These are phyloP conservation scores for Mortierella polycephala DNA, from an alignment of 371 early-diverging fungal species.

Conservation along the genomic window DNA sequence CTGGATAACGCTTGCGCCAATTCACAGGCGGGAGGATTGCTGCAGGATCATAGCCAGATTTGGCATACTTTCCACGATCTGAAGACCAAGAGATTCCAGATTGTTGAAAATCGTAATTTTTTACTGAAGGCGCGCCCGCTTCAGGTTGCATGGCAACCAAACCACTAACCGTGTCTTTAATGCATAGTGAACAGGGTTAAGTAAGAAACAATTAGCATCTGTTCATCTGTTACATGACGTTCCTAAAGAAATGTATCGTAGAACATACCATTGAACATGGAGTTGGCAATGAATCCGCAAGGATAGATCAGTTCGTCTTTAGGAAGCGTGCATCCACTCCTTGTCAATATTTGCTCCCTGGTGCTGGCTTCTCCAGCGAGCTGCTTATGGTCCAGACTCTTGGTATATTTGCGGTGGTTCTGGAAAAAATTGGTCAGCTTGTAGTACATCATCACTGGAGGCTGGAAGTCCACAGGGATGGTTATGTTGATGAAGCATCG, in stretches of 20 bases:
- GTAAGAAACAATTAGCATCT: not conserved
- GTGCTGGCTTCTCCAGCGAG: constrained; percentile 70
- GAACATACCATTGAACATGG: constrained; percentile 71
- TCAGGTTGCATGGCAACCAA: constrained; percentile 1
- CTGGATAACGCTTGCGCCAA: constrained; percentile 72
- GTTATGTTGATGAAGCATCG: constrained; percentile 80
- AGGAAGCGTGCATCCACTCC: constrained; percentile 23
- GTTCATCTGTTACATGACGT: no score
- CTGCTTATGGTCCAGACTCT: constrained; percentile 88
- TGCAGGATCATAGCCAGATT: constrained; percentile 62
- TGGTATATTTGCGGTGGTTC: constrained; percentile 96
- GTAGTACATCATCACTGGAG: constrained; percentile 93
- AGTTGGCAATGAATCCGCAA: constrained; percentile 94
- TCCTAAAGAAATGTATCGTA: not conserved
- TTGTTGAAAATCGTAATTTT: constrained; percentile 61
- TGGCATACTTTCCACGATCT: constrained; percentile 77
- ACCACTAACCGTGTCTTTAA: constrained; percentile 42
- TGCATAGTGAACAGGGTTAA: no score
- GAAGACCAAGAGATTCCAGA: constrained; percentile 91
- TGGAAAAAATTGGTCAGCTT: constrained; percentile 98
- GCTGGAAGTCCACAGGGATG: constrained; percentile 71
- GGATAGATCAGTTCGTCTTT: constrained; percentile 28
- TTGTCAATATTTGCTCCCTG: constrained; percentile 3
- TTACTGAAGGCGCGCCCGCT: not conserved
- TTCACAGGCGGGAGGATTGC: constrained; percentile 79